Evolutionary conservation across 192 early-diverging fungal genomes (phyloP).

Genomic region (Chytriomyces sp.): DNA sequence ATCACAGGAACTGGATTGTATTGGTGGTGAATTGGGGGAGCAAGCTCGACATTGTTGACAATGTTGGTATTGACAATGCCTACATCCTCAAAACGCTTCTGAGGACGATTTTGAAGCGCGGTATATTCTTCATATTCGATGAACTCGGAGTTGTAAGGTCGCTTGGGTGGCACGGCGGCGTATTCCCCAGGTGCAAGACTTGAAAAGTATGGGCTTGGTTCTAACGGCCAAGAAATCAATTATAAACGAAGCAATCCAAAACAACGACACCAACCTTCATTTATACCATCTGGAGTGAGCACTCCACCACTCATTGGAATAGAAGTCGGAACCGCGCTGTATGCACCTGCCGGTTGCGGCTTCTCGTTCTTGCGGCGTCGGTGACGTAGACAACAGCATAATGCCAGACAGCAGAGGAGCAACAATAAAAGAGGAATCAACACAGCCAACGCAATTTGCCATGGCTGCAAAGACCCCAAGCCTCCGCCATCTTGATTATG

Average conservation of each 20-base stretch:
- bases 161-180: background rate
- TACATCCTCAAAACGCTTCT: background rate
- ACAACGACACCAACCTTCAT: background rate
- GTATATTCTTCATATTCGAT: background rate
- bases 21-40: background rate
- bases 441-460: background rate
- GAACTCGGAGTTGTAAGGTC: background rate
- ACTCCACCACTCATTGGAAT: background rate
- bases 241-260: background rate
- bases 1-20: background rate
- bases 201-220: background rate
- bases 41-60: background rate
- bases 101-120: background rate
- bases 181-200: background rate
- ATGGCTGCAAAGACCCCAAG: background rate
- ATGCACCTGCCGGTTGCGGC: background rate
- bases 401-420: background rate
- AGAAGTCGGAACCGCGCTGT: background rate
- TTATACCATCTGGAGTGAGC: too few relatives aligned
- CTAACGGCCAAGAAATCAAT: background rate
- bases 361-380: background rate
- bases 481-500: background rate
- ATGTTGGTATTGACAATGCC: background rate
- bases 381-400: background rate
- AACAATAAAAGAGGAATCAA: slow-evolving; percentile 10